Evolutionary conservation across 352 stramenopile species (phyloP), one percentile per base, ranked within the genome.

Genomic region (Pythium rishiriense): DNA sequence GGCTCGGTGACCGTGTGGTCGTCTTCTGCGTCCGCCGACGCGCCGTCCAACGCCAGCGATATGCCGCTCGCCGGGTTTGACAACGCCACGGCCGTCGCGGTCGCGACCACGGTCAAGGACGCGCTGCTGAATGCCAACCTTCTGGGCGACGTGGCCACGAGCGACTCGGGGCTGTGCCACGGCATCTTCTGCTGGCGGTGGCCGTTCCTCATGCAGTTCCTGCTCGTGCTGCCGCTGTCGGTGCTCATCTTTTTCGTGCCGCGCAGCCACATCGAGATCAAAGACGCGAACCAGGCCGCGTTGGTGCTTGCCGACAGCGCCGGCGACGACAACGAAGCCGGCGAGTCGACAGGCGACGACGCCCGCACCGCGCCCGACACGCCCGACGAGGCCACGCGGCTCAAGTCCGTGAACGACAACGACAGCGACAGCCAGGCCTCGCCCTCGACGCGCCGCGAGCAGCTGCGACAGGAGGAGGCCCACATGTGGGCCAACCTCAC

Each of bases 151-250:
- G 64, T 76, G 52, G 66, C 68, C 43, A 66, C 73, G 15, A 61
- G 21, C 19, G 68, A 73, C 26, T 76, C 70, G 60, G 75, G 71
- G 31, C 55, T 87, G 22, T 94, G 86, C 57, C 62, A 84, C 28
- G 79, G 83, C 53, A 89, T 94, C 48, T 89, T 89, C 60, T 96
- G 87, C 74, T 96, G 87, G 87, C 75, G 87, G 8, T 96, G 85
- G 83, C 87, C 87, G 31, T 94, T 96, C 62, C 59, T 96, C 29
- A 74, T 86, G 47, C 84, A 96, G 63, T 88, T 91, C 55, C 50
- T 76, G 50, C 66, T 93, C 21, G 76, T 94, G 43, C 70, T 87
- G 25, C 87, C 86, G 48, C 70, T 96, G 29, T 88, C 74, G 29
- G 73, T 93, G 12, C 54, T 88, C 51, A 77, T 94, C 29, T 96